Percentiles rank a stretch among this genome's conserved stretches.
Conservation (phyloP, 164 flowering plant genomes). For the Chimonanthus praecox region DNA sequence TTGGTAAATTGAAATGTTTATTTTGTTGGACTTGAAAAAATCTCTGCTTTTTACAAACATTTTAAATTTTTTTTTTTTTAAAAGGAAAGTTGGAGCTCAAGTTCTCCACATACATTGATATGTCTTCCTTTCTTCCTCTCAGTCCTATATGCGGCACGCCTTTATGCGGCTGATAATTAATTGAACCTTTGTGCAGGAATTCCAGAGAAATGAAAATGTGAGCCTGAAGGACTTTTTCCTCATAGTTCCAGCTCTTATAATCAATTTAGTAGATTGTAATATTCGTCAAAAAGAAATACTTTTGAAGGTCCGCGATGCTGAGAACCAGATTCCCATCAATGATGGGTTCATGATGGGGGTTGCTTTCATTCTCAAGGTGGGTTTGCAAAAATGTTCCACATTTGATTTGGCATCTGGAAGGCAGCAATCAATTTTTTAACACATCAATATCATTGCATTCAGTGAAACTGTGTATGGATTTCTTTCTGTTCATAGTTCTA, state of each 20-base stretch:
- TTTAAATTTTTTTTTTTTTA: no score
- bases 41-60: no score
- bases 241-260: slow-evolving; percentile 20
- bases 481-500: neutral
- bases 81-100: neutral
- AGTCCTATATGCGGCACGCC: no score
- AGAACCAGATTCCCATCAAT: slow-evolving; percentile 10
- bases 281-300: slow-evolving; percentile 11
- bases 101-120: neutral
- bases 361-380: slow-evolving; percentile 25
- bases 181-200: slow-evolving; percentile 12
- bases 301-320: slow-evolving; percentile 9
- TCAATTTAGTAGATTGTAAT: slow-evolving; percentile 15
- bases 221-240: slow-evolving; percentile 18
- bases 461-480: neutral
- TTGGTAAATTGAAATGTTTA: no score
- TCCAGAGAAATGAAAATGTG: slow-evolving; percentile 12
- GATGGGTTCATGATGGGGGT: slow-evolving; percentile 28
- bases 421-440: neutral
- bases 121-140: no score
- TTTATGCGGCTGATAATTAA: neutral
- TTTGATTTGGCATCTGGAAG: neutral
- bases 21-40: no score
- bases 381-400: neutral
- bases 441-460: neutral